These are phyloP conservation scores for Russula virescens DNA, from an alignment of 768 basidiomycete genomes.

Conservation along the genomic window DNA sequence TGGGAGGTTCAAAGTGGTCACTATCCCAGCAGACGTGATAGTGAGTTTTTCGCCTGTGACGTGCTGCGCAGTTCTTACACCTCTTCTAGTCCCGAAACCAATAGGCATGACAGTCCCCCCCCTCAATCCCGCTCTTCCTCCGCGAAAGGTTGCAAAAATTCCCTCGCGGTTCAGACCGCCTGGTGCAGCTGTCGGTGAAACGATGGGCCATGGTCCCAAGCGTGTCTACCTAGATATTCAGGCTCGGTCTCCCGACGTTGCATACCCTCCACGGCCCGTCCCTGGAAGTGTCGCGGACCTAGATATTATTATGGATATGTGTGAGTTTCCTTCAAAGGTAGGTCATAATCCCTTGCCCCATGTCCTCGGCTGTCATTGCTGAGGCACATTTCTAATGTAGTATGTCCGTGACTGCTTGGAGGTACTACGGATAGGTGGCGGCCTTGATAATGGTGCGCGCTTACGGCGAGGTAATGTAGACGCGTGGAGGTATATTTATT, in stretches of 20 bases:
- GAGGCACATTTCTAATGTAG: constrained; percentile 35
- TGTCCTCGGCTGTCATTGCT: neutral
- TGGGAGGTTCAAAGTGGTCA: constrained; percentile 95
- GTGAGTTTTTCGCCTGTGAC: constrained; percentile 42
- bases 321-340: constrained; percentile 84
- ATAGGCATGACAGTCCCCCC: constrained; percentile 51
- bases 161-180: constrained; percentile 46
- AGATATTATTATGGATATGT: constrained; percentile 87
- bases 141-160: constrained; percentile 40
- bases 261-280: constrained; percentile 83
- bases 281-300: constrained; percentile 84
- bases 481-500: constrained; percentile 85
- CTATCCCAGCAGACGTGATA: constrained; percentile 75
- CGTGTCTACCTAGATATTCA: constrained; percentile 74
- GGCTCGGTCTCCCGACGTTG: constrained; percentile 52
- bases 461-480: constrained; percentile 70
- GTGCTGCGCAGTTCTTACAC: constrained; percentile 5
- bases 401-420: constrained; percentile 98
- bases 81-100: constrained; percentile 58
- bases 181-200: constrained; percentile 45
- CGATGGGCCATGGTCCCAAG: constrained; percentile 69
- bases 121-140: constrained; percentile 72
- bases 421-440: constrained; percentile 84
- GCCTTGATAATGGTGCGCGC: constrained; percentile 76
- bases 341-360: neutral